Percentiles rank a stretch among this genome's conserved stretches.
Conservation (phyloP, 805 yeast genomes). For the Wickerhamiella kurtzmanii region DNA sequence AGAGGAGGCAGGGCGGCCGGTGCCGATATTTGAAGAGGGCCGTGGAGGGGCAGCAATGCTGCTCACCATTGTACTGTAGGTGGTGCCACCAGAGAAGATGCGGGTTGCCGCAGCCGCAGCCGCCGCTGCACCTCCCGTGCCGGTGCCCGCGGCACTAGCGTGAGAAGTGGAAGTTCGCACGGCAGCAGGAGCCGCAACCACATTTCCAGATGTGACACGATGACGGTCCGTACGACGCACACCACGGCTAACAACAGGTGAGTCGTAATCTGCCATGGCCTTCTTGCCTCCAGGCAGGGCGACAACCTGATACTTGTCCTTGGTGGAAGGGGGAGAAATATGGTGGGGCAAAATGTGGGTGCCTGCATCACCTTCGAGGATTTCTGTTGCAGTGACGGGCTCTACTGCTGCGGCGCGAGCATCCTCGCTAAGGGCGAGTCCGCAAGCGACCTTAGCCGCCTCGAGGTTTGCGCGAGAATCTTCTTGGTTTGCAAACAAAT, state of each 20-base stretch:
- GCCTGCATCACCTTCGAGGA: neutral
- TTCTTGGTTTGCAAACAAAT: slow-evolving; percentile 38
- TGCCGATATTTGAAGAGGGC: neutral
- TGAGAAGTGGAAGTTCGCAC: neutral
- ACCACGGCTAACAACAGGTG: slow-evolving; percentile 20
- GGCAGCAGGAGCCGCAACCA: neutral
- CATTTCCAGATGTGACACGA: slow-evolving; percentile 1
- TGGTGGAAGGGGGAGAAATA: slow-evolving; percentile 84
- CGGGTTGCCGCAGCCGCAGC: neutral
- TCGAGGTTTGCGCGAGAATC: slow-evolving; percentile 58
- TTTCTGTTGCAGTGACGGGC: neutral
- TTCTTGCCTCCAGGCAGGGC: slow-evolving; percentile 16
- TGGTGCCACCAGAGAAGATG: neutral
- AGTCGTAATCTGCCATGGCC: slow-evolving; percentile 15
- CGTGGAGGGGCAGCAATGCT: neutral
- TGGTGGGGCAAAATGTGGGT: slow-evolving; percentile 64
- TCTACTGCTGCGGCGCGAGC: slow-evolving; percentile 12
- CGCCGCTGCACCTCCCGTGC: neutral
- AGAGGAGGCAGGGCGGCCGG: neutral
- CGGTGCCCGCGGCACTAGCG: neutral
- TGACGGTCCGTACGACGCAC: neutral
- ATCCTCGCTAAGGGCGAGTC: slow-evolving; percentile 27
- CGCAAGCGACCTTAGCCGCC: slow-evolving; percentile 39
- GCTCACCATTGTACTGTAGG: neutral
- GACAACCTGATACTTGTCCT: slow-evolving; percentile 55